Evolutionary conservation across 2,329 filamentous ascomycete genomes (phyloP), one percentile per base, ranked within the genome.

Genomic region (Capronia epimyces): DNA sequence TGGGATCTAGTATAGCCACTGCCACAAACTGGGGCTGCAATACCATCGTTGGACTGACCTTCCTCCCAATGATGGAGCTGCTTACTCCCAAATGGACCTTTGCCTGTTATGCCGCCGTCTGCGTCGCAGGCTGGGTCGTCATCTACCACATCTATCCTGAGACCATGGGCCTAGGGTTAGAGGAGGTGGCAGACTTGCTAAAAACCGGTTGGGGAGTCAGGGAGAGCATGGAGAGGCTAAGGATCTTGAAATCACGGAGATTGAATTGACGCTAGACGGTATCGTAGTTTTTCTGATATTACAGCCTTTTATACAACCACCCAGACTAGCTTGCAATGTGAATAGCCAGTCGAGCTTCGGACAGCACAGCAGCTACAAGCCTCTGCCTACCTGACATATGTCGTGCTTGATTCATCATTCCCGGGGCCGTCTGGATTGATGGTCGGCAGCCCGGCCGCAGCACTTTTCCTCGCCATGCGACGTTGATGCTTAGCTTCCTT

Each of bases 11-110:
- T 12, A 65, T 83, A 22, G 75, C 78, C 6, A 80, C 90, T 6
- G 84, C 83, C 3, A 94, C 87, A 5, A 96, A 86, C 64, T 97
- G 91, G 91, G 79, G 78, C 3, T 83, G 85, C 20, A 97, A 97
- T 66, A 93, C 94, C 53, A 67, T 93, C 15, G 77, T 96, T 1
- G 90, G 89, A 0, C 71, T 95, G 54, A 93, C 88, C 0, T 97
- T 97, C 63, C 66, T 97, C 62, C 89, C 89, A 0, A 78, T 96
- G 75, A 89, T 95, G 85, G 81, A 90, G 54, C 68, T 74, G 8
- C 64, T 95, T 57, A 84, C 80, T 4, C 84, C 89, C 1, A 74
- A 77, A 5, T 84, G 82, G 73, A 94, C 89, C 0, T 96, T 97
- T 72, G 77, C 80, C 0, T 67, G 86, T n/a, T 97, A 96, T 69